A percentile compares a stretch with the other conserved stretches of the same genome.
These are phyloP conservation scores for Penicillium angulare DNA, from an alignment of 495 filamentous ascomycete species.

Conservation along the genomic window DNA sequence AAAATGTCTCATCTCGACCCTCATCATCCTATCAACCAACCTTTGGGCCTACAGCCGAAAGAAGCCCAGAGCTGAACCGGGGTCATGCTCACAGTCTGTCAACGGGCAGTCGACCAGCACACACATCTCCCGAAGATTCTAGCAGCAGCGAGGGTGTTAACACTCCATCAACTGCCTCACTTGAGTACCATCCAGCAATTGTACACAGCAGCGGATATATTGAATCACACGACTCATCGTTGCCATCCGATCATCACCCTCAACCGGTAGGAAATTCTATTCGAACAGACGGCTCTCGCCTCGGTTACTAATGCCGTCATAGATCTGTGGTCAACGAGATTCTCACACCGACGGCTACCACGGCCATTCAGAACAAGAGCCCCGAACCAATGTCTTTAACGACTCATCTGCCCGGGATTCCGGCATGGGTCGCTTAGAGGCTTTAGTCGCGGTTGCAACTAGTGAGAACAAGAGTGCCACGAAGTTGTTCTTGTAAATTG, in stretches of 20 bases:
- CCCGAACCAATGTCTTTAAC: conserved; percentile 30
- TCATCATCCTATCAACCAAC: conserved; percentile 43
- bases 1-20: conserved; percentile 40
- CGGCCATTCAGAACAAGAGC: conserved; percentile 30
- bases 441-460: conserved; percentile 85
- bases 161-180: conserved; percentile 59
- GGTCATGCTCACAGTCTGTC: conserved; percentile 27
- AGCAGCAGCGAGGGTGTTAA: conserved; percentile 69
- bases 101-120: conserved; percentile 38
- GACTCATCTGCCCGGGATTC: conserved; percentile 31
- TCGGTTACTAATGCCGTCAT: conserved; percentile 40
- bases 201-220: conserved; percentile 62
- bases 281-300: conserved; percentile 27
- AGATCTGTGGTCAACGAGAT: conserved; percentile 40
- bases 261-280: conserved; percentile 41
- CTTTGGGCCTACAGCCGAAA: conserved; percentile 26
- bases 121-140: conserved; percentile 69
- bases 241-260: conserved; percentile 41
- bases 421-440: conserved; percentile 73
- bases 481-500: conserved; percentile 36
- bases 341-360: conserved; percentile 37
- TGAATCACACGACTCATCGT: conserved; percentile 49
- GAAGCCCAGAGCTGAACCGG: conserved; percentile 31
- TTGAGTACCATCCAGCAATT: conserved; percentile 64
- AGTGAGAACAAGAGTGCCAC: conserved; percentile 68